Conservation (phyloP, 805 yeast genomes). For the Nakazawaea siamensis region DNA sequence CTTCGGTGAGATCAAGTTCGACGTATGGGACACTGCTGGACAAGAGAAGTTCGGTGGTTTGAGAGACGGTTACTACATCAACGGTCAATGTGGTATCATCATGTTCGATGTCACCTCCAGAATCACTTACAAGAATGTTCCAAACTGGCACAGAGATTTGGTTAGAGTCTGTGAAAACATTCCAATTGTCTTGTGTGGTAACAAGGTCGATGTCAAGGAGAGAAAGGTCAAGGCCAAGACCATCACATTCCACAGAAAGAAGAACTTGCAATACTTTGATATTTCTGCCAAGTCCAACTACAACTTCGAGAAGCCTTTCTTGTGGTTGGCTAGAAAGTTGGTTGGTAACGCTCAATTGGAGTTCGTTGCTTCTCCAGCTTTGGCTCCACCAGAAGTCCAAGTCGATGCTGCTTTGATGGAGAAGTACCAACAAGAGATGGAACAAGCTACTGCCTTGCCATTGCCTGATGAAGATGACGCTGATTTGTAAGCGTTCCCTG, state of each 20-base stretch:
- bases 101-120: slow-evolving; percentile 99
- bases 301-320: slow-evolving; percentile 99
- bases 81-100: slow-evolving; percentile 99
- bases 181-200: slow-evolving; percentile 98
- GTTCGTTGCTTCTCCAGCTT: slow-evolving; percentile 98
- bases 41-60: slow-evolving; percentile 99
- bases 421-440: slow-evolving; percentile 99
- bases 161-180: slow-evolving; percentile 99
- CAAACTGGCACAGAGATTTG: slow-evolving; percentile 99
- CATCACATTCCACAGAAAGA: slow-evolving; percentile 99
- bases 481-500: slow-evolving; percentile 56
- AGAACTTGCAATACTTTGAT: slow-evolving; percentile 98
- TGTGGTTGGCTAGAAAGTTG: slow-evolving; percentile 99
- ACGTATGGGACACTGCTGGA: slow-evolving; percentile 99
- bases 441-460: slow-evolving; percentile 98
- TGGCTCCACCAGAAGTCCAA: slow-evolving; percentile 99
- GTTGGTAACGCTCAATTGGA: slow-evolving; percentile 97
- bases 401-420: slow-evolving; percentile 95
- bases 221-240: slow-evolving; percentile 99
- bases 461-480: slow-evolving; percentile 99
- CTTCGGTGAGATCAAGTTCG: slow-evolving; percentile 97
- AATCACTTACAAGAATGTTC: slow-evolving; percentile 98
- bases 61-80: slow-evolving; percentile 99
- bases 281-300: slow-evolving; percentile 99
- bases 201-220: slow-evolving; percentile 99